phyloP scores from a whole-genome alignment of 345 rosid species.

The Eucalyptus microcorys region DNA sequence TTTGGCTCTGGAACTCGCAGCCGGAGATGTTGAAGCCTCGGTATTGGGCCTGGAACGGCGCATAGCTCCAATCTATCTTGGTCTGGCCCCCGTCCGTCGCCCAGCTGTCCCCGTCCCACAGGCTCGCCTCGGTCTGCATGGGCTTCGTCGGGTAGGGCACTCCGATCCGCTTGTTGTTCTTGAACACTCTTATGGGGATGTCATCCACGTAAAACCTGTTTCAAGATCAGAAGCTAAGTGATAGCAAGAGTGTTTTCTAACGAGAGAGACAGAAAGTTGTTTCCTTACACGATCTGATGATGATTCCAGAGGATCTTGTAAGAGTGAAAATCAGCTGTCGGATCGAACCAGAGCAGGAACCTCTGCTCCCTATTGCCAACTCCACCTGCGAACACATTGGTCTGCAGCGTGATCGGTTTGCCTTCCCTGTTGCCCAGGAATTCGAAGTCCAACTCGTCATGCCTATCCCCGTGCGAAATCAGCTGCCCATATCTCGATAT shows the following conservation, averaged over 20 bases:
- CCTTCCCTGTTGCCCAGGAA: slow-evolving; percentile 56
- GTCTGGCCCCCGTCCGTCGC: slow-evolving; percentile 56
- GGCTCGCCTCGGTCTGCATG: slow-evolving; percentile 41
- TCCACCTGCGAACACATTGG: slow-evolving; percentile 49
- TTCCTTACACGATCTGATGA: slow-evolving; percentile 56
- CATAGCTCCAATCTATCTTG: slow-evolving; percentile 41
- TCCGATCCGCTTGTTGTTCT: slow-evolving; percentile 26
- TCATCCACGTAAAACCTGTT: slow-evolving; percentile 50
- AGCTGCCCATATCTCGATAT: slow-evolving; percentile 10
- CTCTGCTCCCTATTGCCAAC: slow-evolving; percentile 55
- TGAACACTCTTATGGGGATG: slow-evolving; percentile 66
- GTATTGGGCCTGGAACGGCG: slow-evolving; percentile 46
- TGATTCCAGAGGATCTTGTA: slow-evolving; percentile 64
- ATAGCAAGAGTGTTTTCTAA: neutral
- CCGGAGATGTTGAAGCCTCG: slow-evolving; percentile 30
- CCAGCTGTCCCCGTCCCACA: slow-evolving; percentile 64
- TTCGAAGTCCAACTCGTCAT: slow-evolving; percentile 69
- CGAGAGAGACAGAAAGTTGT: neutral
- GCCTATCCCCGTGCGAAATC: slow-evolving; percentile 21
- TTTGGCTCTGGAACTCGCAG: slow-evolving; percentile 5
- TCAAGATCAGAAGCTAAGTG: neutral
- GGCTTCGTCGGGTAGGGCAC: slow-evolving; percentile 38
- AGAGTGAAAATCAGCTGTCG: slow-evolving; percentile 40
- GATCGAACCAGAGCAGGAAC: slow-evolving; percentile 59
- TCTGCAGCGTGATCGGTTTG: slow-evolving; percentile 43